Evolutionary conservation across 805 yeast genomes (phyloP).

Genomic region (Spathaspora passalidarum): DNA sequence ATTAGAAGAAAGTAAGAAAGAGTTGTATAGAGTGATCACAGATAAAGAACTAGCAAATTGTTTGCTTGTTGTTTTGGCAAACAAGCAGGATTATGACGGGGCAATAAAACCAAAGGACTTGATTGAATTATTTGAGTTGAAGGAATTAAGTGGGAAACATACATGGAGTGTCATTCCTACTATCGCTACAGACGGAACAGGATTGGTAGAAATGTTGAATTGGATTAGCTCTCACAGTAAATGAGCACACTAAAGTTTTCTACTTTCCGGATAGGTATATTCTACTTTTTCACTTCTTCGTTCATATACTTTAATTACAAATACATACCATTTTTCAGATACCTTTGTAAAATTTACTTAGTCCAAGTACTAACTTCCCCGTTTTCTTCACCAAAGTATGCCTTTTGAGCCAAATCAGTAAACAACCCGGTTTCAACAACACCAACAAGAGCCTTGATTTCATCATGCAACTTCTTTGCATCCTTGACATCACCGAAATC

Average conservation of each 20-base stretch:
- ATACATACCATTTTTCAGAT: neutral
- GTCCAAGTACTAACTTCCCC: conserved; percentile 45
- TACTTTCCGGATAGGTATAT: neutral
- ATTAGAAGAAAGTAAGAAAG: conserved; percentile 73
- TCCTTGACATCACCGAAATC: conserved; percentile 75
- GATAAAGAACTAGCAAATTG: conserved; percentile 85
- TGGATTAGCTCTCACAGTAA: conserved; percentile 69
- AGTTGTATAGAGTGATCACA: conserved; percentile 70
- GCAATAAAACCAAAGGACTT: conserved; percentile 78
- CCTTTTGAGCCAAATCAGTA: conserved; percentile 67
- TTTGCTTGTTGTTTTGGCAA: conserved; percentile 79
- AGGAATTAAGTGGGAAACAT: conserved; percentile 56
- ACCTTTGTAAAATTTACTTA: conserved; percentile 1
- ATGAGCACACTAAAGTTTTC: neutral
- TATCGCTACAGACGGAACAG: conserved; percentile 86
- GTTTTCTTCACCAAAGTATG: conserved; percentile 84
- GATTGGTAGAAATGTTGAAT: conserved; percentile 80
- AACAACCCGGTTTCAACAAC: conserved; percentile 96
- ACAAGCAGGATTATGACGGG: conserved; percentile 75
- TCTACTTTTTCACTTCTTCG: conserved; percentile 1
- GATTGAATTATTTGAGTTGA: conserved; percentile 67
- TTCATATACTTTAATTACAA: neutral
- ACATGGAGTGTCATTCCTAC: conserved; percentile 92
- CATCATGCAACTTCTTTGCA: conserved; percentile 51
- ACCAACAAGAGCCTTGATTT: conserved; percentile 77